Conservation (phyloP, 306 rosid genomes). For the Hippophae tibetana region DNA sequence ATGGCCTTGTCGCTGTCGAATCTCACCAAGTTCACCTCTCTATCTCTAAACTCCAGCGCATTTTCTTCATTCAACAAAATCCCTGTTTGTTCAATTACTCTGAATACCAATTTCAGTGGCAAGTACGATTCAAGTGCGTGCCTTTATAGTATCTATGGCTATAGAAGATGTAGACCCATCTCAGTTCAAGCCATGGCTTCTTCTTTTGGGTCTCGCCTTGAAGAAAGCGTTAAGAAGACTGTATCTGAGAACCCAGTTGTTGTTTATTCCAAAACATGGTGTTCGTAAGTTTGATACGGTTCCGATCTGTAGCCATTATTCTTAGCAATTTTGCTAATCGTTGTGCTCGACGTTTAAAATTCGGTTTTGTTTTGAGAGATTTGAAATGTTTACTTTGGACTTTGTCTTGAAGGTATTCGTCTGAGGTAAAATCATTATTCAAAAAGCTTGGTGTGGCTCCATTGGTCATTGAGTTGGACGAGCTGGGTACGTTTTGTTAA, state of each 20-base stretch:
- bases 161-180: constrained; percentile 19
- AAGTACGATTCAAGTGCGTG: constrained; percentile 12
- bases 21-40: constrained; percentile 21
- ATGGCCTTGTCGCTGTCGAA: constrained; percentile 43
- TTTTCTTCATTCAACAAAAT: constrained; percentile 28
- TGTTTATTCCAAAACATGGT: constrained; percentile 92
- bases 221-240: constrained; percentile 70
- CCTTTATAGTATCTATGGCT: constrained; percentile 20
- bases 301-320: background rate
- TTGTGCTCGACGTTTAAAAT: background rate
- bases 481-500: constrained; percentile 46
- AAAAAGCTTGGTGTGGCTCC: constrained; percentile 62
- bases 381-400: constrained; percentile 2
- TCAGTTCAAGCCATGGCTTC: constrained; percentile 53
- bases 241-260: constrained; percentile 62
- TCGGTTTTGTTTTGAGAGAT: constrained; percentile 8
- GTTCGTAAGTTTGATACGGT: constrained; percentile 52
- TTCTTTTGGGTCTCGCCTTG: constrained; percentile 91
- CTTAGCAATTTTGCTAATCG: background rate
- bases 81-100: constrained; percentile 22
- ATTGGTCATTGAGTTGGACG: constrained; percentile 77
- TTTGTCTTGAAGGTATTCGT: constrained; percentile 49
- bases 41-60: constrained; percentile 21
- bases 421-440: constrained; percentile 80
- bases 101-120: constrained; percentile 15